phyloP scores from a whole-genome alignment of 2,329 filamentous ascomycete genomes.

The Pseudogymnoascus pannorum region DNA sequence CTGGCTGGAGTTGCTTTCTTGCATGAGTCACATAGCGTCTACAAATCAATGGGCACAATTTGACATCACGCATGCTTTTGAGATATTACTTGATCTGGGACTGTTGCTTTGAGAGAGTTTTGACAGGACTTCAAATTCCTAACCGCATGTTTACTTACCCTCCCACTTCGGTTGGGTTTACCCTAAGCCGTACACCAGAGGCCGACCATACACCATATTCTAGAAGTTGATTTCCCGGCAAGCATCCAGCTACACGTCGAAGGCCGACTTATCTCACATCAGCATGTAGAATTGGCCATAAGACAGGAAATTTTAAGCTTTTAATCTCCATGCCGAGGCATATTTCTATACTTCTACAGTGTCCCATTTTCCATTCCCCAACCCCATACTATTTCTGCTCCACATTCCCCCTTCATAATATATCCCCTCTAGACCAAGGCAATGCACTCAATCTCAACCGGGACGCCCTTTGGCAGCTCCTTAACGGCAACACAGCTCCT shows the following conservation, averaged over 20 bases:
- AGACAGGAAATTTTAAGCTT: neutral
- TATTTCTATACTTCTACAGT: conserved; percentile 1
- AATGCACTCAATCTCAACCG: conserved; percentile 88
- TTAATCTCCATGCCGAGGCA: neutral
- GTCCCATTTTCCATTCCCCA: neutral
- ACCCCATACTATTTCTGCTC: neutral
- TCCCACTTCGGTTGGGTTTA: neutral
- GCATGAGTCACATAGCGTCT: conserved; percentile 16
- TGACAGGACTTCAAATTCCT: neutral
- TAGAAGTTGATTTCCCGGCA: neutral
- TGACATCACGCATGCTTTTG: conserved; percentile 6
- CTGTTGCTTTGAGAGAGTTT: neutral
- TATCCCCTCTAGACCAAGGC: conserved; percentile 49
- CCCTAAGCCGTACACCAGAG: neutral
- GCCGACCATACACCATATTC: neutral
- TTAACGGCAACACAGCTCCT: conserved; percentile 87
- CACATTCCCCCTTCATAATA: too few species aligned
- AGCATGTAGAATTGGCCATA: neutral
- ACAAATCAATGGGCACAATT: conserved; percentile 14
- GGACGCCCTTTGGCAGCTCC: conserved; percentile 78
- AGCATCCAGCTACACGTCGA: neutral
- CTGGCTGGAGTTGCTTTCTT: conserved; percentile 17
- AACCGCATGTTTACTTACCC: neutral
- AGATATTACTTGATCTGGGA: neutral
- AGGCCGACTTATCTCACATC: neutral